phyloP scores from a whole-genome alignment of 2,329 filamentous ascomycete species.

The Cryphonectria radicalis region DNA sequence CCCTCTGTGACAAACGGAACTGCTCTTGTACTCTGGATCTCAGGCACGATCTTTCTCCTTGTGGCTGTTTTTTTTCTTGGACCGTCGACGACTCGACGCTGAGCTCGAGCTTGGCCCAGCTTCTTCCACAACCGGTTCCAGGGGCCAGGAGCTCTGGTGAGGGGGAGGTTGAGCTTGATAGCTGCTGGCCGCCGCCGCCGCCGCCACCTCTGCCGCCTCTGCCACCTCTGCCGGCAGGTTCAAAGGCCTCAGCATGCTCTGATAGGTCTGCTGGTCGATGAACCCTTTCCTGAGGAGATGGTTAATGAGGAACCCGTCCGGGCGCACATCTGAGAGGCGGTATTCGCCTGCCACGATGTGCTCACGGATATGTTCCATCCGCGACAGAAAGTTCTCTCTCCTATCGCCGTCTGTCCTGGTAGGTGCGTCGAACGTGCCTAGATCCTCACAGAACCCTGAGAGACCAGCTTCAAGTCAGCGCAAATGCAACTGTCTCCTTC shows the following conservation, averaged over 20 bases:
- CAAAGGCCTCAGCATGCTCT: background rate
- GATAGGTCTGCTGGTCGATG: conserved; percentile 33
- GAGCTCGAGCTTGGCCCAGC: conserved; percentile 1
- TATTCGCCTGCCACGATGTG: conserved; percentile 45
- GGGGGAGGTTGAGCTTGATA: background rate
- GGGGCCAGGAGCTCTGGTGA: background rate
- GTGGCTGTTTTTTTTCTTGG: conserved; percentile 2
- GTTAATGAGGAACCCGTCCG: conserved; percentile 47
- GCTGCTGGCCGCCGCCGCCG: background rate
- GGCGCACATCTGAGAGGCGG: conserved; percentile 36
- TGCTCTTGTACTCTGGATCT: background rate
- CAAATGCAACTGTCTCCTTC: background rate
- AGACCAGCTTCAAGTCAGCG: conserved; percentile 11
- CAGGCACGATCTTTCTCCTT: background rate
- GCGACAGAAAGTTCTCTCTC: conserved; percentile 39
- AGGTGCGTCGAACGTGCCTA: conserved; percentile 37
- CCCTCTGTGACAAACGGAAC: background rate
- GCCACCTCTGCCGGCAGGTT: background rate
- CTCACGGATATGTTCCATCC: conserved; percentile 55
- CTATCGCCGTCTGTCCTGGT: conserved; percentile 19
- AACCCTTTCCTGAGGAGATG: conserved; percentile 40
- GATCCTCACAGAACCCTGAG: conserved; percentile 50
- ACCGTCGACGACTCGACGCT: background rate
- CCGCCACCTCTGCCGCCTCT: background rate
- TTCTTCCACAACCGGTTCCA: conserved; percentile 15